Evolutionary conservation across 805 yeast species (phyloP), one percentile per base, ranked within the genome.

Genomic region (Wickerhamiella australiensis): DNA sequence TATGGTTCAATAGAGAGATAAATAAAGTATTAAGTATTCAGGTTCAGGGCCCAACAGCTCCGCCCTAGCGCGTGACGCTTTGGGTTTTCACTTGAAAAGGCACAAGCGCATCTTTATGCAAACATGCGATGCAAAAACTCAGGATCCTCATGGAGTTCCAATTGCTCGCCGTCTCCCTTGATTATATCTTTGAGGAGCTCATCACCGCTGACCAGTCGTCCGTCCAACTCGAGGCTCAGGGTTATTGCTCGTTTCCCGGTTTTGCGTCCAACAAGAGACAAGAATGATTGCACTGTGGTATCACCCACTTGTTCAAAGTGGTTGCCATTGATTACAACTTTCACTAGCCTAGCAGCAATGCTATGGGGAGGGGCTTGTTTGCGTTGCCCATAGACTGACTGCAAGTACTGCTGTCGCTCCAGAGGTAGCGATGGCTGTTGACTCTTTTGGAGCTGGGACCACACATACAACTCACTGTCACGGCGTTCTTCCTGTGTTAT

Each of bases 401-500:
- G 53, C 22, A 50, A 43, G 22, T 29, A 42, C 31, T 46, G 62
- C 7, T 35, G 47, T 5, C 29, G 21, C 59, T 42, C 56, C 56
- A 1, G 41, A 20, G 35, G 38, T 12, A 42, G 22, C 6, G 31
- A 29, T 3, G 47, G 47, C 15, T 60, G 54, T 11, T 50, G 43
- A 5, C 59, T 58, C 17, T 57, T 52, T n/a, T 57, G 59, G 0
- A 82, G 75, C 53, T 70, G 70, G 4, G 78, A 69, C 25, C 82
- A 66, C 52, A 82, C 78, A 59, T 74, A 85, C 3, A 83, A 60
- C 60, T 86, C 95, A 0, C 84, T 81, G 54, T 80, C 82, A 5
- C 52, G 55, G 15, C 86, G 68, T 45, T 79, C 82, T 1, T 64
- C 69, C 0, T 42, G 50, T 2, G 66, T 59, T 7, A 85, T 64